phyloP scores from a whole-genome alignment of 2,329 filamentous ascomycete species.

The Chalaropsis thielavioides region DNA sequence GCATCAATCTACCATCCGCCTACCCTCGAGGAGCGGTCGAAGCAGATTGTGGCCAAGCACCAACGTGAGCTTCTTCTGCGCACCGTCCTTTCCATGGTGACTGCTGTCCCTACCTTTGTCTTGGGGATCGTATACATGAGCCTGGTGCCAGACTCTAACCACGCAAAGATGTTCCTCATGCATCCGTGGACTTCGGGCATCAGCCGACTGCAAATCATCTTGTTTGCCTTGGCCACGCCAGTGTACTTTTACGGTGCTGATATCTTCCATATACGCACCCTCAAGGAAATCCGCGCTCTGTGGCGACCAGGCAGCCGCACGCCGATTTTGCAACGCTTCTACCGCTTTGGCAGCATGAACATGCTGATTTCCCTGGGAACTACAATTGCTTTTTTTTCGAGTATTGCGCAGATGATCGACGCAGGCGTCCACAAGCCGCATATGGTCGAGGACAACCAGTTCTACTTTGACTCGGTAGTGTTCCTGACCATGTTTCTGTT shows the following conservation, averaged over 20 bases:
- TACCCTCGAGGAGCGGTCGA: conserved; percentile 69
- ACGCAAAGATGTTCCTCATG: conserved; percentile 52
- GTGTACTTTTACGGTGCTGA: conserved; percentile 80
- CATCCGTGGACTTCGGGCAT: conserved; percentile 55
- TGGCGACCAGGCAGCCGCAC: conserved; percentile 65
- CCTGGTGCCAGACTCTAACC: conserved; percentile 47
- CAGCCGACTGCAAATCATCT: conserved; percentile 60
- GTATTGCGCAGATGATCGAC: conserved; percentile 61
- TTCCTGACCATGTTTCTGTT: conserved; percentile 84
- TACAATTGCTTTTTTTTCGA: conserved; percentile 73
- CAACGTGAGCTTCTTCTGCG: conserved; percentile 53
- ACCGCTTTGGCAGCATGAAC: conserved; percentile 95
- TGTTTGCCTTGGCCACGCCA: conserved; percentile 70
- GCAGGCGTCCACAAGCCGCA: conserved; percentile 32
- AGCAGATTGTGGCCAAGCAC: conserved; percentile 55
- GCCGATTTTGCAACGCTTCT: conserved; percentile 61
- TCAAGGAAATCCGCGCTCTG: conserved; percentile 63
- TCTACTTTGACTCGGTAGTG: conserved; percentile 87
- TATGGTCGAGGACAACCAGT: conserved; percentile 35
- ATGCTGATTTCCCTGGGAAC: conserved; percentile 83
- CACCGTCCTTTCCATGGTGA: conserved; percentile 51
- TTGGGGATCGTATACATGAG: conserved; percentile 89
- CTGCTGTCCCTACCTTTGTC: conserved; percentile 70
- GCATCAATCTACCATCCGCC: conserved; percentile 64
- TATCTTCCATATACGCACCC: conserved; percentile 63